Conservation (phyloP, 140 eudicot genomes). For the Oenanthe javanica region DNA sequence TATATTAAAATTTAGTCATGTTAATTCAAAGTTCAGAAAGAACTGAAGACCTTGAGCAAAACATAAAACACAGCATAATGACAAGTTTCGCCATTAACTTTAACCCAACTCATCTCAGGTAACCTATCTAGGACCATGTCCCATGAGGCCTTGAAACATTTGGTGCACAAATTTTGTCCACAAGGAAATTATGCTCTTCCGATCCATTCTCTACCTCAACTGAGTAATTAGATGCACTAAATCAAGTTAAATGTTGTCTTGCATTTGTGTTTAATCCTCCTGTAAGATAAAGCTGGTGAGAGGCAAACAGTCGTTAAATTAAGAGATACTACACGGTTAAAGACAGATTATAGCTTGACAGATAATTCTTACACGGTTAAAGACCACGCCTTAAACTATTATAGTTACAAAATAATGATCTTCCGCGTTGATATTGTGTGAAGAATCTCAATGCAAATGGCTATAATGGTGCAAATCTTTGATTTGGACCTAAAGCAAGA, state of each 20-base stretch:
- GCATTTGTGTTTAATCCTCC: background rate
- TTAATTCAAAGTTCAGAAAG: background rate
- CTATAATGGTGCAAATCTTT: background rate
- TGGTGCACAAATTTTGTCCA: background rate
- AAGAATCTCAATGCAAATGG: background rate
- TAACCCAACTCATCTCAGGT: background rate
- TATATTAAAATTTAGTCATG: background rate
- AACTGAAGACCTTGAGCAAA: background rate
- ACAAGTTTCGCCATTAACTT: background rate
- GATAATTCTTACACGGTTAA: background rate
- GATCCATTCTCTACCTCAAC: background rate
- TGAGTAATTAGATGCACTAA: background rate
- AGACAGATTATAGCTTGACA: background rate
- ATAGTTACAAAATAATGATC: too few relatives aligned
- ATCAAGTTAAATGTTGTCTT: background rate
- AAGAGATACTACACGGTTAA: too few relatives aligned
- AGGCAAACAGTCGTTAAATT: background rate
- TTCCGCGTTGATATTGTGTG: background rate
- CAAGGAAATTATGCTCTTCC: background rate
- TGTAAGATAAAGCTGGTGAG: background rate
- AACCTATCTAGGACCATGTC: slow-evolving; percentile 1
- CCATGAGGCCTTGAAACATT: background rate
- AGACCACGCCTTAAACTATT: background rate
- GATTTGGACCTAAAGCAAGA: background rate
- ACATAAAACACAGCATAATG: background rate